Base-by-base conservation (phyloP, 2,329 filamentous ascomycete species). In the Cladophialophora bantiana region DNA sequence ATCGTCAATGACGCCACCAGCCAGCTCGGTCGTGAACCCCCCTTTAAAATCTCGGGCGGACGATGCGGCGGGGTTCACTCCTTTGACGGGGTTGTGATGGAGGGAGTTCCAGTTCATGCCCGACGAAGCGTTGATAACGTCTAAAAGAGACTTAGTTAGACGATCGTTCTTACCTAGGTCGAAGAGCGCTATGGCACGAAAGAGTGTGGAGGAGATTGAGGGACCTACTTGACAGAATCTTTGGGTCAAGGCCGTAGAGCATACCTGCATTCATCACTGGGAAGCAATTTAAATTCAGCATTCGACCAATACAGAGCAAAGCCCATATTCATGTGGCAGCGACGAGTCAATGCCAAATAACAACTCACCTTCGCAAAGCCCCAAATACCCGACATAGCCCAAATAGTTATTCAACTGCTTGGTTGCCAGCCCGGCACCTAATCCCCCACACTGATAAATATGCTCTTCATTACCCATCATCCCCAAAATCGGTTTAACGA, bases 401-500 rank as follows among this genome's bases (percentile, higher is more conserved):
- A 61, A 12, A 20, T 61, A 61, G 36, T 61, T 61, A 52, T 61
- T 61, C 48, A 61, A 42, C 59, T 61, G 59, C 20, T 61, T 61
- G 20, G 59, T 61, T n/a, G 59, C 59, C 42, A 61, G 34, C 32
- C 59, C 59, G 1, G 59, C 59, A 26, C 59, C 59, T n/a, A 61
- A 9, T n/a, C 59, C 59, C 20, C 59, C 59, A 20, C 59, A 61
- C 34, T 61, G 59, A 34, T 61, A 61, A 20, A 61, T 61, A 32
- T 61, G 53, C 4, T 61, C 59, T 45, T 61, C 59, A 35, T 61
- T 61, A 4, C 59, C 59, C 59, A 61, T 61, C 34, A 42, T 40
- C 2, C 32, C 34, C 20, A 61, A 12, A 18, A 61, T 61, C 32
- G 59, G 59, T 12, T 61, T 61, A 13, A 61, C 59, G 10, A 54